These are phyloP conservation scores for Prunella vulgaris DNA, from an alignment of 257 asterid species.

Conservation along the genomic window DNA sequence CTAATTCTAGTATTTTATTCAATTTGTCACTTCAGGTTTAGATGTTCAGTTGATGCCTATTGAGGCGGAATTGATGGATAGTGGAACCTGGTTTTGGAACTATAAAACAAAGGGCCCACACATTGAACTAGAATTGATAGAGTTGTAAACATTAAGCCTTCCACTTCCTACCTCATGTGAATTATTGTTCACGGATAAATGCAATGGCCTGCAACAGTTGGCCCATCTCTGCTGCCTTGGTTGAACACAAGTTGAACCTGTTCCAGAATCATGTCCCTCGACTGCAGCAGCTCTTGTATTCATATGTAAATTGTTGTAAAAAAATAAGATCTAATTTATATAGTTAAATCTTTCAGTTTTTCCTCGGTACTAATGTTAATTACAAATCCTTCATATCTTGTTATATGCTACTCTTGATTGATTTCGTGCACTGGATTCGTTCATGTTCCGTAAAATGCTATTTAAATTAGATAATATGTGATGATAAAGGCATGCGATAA, in stretches of 20 bases:
- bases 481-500: conserved; percentile 5
- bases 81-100: conserved; percentile 96
- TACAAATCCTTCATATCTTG: not conserved
- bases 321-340: conserved; percentile 11
- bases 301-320: conserved; percentile 32
- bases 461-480: not conserved
- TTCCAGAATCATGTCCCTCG: conserved; percentile 15
- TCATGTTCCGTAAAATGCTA: not conserved
- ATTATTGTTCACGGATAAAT: conserved; percentile 57
- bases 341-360: not conserved
- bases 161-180: conserved; percentile 36
- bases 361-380: not conserved
- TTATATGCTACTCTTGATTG: not conserved
- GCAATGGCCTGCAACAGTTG: conserved; percentile 17
- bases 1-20: conserved; percentile 17
- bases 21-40: conserved; percentile 47
- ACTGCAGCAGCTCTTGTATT: conserved; percentile 26
- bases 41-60: conserved; percentile 56
- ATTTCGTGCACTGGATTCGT: not conserved
- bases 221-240: conserved; percentile 37
- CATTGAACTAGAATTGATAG: conserved; percentile 63
- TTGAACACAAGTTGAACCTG: conserved; percentile 79
- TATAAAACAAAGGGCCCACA: conserved; percentile 57
- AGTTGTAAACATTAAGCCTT: conserved; percentile 33
- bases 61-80: conserved; percentile 57